A percentile compares a stretch with the other conserved stretches of the same genome.
Evolutionary conservation across 2,329 filamentous ascomycete species (phyloP).

Genomic region (Colletotrichum phormii): DNA sequence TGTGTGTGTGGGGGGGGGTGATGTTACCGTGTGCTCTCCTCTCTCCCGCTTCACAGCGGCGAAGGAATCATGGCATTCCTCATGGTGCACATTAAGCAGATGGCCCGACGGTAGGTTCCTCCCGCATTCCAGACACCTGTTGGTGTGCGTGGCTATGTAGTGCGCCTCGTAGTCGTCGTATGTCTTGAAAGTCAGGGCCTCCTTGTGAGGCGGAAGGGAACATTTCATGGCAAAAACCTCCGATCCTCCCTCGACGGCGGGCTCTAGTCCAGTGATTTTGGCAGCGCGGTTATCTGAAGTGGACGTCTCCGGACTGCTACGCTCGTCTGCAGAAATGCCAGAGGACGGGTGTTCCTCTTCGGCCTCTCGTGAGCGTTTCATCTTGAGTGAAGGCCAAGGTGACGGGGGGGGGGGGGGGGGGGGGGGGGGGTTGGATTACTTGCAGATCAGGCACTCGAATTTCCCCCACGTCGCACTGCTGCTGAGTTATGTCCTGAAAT

Average conservation of each 20-base stretch:
- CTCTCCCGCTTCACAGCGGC: conserved; percentile 76
- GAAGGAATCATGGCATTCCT: conserved; percentile 91
- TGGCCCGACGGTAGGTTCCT: conserved; percentile 90
- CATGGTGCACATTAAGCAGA: conserved; percentile 85
- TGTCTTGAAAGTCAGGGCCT: conserved; percentile 75
- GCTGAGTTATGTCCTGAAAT: conserved; percentile 11
- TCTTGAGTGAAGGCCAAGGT: conserved; percentile 46
- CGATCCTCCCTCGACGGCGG: conserved; percentile 45
- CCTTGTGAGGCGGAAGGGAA: conserved; percentile 81
- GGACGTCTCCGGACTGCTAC: conserved; percentile 23
- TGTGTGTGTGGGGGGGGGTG: no score
- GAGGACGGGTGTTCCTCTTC: conserved; percentile 60
- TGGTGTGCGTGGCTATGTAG: conserved; percentile 83
- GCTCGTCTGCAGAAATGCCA: conserved; percentile 40
- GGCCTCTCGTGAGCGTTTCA: conserved; percentile 74
- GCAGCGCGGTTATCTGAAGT: conserved; percentile 46
- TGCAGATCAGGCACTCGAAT: conserved; percentile 23
- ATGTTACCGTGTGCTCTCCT: conserved; percentile 84
- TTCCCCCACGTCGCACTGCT: conserved; percentile 6
- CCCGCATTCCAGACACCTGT: conserved; percentile 85
- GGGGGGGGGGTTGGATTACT: conserved; percentile 32
- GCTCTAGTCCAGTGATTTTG: conserved; percentile 73
- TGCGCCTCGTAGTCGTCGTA: conserved; percentile 89
- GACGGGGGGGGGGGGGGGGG: conserved; percentile 25
- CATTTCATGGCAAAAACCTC: conserved; percentile 74